These are phyloP conservation scores for Cladosporium sp. DNA, from an alignment of 2,329 filamentous ascomycete species.

Conservation along the genomic window DNA sequence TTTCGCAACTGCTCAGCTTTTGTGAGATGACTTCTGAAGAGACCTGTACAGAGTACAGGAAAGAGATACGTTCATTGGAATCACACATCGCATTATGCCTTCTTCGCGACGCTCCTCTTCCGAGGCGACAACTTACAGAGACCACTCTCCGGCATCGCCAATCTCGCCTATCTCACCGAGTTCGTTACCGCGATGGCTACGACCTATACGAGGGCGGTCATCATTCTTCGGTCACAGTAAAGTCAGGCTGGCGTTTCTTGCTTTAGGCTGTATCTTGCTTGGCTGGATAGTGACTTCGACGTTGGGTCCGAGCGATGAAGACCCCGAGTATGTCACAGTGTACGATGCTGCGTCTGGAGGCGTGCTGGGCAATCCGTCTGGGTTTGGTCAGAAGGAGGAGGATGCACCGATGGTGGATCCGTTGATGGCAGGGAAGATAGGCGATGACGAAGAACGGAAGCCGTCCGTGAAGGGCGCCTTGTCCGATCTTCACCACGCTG, in stretches of 20 bases:
- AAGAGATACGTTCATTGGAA: background rate
- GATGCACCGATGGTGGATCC: background rate
- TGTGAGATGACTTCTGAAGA: no score
- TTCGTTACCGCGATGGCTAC: conserved; percentile 27
- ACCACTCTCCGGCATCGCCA: conserved; percentile 23
- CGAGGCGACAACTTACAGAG: conserved; percentile 19
- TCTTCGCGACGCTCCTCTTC: conserved; percentile 20
- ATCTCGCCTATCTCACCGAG: conserved; percentile 22
- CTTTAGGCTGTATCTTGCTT: conserved; percentile 24
- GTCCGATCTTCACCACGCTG: conserved; percentile 29
- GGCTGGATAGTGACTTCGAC: conserved; percentile 29
- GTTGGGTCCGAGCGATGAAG: conserved; percentile 18
- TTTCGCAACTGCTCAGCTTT: background rate
- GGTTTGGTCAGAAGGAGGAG: conserved; percentile 18
- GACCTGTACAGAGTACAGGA: background rate
- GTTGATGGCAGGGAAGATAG: background rate
- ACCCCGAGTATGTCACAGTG: background rate
- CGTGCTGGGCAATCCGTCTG: conserved; percentile 23
- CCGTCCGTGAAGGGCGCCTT: conserved; percentile 31
- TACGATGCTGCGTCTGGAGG: conserved; percentile 19
- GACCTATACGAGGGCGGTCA: conserved; percentile 15
- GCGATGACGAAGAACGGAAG: conserved; percentile 11
- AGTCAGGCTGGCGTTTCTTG: conserved; percentile 23
- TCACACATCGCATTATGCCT: conserved; percentile 15
- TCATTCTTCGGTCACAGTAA: conserved; percentile 17